A percentile compares a stretch with the other conserved stretches of the same genome.
Conservation (phyloP, 305 asterid genomes). For the Fraxinus greggii region DNA sequence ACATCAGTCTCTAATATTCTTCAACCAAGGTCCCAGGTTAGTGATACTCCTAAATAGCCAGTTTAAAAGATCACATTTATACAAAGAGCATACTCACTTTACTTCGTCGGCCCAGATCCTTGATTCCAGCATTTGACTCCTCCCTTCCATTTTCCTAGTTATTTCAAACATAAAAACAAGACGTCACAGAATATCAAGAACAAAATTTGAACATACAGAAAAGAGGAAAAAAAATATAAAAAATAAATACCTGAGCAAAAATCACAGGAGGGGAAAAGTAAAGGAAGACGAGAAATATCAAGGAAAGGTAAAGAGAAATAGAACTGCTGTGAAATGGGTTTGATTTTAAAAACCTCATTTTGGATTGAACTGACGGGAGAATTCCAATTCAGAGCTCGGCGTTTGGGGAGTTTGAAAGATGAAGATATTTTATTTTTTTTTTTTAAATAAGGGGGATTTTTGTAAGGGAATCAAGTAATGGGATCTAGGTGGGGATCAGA, state of each 20-base stretch:
- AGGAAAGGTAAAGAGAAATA: constrained; percentile 16
- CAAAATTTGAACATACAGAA: not conserved
- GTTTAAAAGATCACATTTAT: not conserved
- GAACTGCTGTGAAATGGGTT: constrained; percentile 19
- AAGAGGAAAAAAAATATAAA: not conserved
- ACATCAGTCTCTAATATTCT: not conserved
- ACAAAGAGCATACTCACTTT: constrained; percentile 47
- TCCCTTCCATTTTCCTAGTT: constrained; percentile 46
- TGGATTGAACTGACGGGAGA: constrained; percentile 9
- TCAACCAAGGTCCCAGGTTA: constrained; percentile 3
- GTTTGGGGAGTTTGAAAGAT: not conserved
- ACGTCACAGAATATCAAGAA: constrained; percentile 19
- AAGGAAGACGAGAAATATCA: constrained; percentile 34
- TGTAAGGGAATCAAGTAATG: not conserved
- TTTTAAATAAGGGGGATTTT: not conserved
- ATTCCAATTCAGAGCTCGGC: not conserved
- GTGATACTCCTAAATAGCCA: not conserved
- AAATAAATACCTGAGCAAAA: constrained; percentile 45
- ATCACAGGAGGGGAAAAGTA: constrained; percentile 30
- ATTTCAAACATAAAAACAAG: constrained; percentile 7
- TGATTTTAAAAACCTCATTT: constrained; percentile 35
- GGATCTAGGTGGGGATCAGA: constrained; percentile 19
- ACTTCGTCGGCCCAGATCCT: constrained; percentile 82
- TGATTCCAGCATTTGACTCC: constrained; percentile 36
- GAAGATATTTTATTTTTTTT: not conserved